A percentile compares a stretch with the other conserved stretches of the same genome.
Conservation (phyloP, 805 yeast genomes). For the Yueomyces sp. region DNA sequence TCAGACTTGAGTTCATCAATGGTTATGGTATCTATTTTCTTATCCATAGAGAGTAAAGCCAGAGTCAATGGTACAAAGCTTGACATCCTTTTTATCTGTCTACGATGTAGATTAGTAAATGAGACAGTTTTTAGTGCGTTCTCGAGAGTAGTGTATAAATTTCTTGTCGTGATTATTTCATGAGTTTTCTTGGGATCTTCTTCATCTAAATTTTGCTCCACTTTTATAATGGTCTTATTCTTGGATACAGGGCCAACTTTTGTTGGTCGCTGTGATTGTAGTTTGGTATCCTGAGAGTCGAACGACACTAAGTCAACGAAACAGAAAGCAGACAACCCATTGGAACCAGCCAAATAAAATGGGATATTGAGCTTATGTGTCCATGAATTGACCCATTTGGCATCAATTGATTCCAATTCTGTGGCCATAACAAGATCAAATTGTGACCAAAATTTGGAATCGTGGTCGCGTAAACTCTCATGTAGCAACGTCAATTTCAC, state of each 20-base stretch:
- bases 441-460: slow-evolving; percentile 28
- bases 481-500: slow-evolving; percentile 37
- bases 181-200: slow-evolving; percentile 25
- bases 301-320: slow-evolving; percentile 68
- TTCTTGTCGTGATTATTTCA: slow-evolving; percentile 28
- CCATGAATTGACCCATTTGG: slow-evolving; percentile 35
- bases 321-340: slow-evolving; percentile 75
- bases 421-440: slow-evolving; percentile 71
- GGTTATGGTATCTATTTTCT: slow-evolving; percentile 8
- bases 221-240: slow-evolving; percentile 30
- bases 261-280: slow-evolving; percentile 35
- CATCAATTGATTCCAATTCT: slow-evolving; percentile 34
- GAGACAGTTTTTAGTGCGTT: slow-evolving; percentile 26
- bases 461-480: slow-evolving; percentile 4
- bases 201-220: slow-evolving; percentile 22
- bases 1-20: slow-evolving; percentile 18
- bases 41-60: slow-evolving; percentile 37
- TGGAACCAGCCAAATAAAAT: slow-evolving; percentile 51
- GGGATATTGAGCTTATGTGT: slow-evolving; percentile 49
- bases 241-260: slow-evolving; percentile 34
- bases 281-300: slow-evolving; percentile 38
- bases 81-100: slow-evolving; percentile 20
- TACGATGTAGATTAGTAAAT: slow-evolving; percentile 21
- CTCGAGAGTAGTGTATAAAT: slow-evolving; percentile 26
- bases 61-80: slow-evolving; percentile 37